These are phyloP conservation scores for Anthracocystis setariae DNA, from an alignment of 1,284 basidiomycete species.

Conservation along the genomic window DNA sequence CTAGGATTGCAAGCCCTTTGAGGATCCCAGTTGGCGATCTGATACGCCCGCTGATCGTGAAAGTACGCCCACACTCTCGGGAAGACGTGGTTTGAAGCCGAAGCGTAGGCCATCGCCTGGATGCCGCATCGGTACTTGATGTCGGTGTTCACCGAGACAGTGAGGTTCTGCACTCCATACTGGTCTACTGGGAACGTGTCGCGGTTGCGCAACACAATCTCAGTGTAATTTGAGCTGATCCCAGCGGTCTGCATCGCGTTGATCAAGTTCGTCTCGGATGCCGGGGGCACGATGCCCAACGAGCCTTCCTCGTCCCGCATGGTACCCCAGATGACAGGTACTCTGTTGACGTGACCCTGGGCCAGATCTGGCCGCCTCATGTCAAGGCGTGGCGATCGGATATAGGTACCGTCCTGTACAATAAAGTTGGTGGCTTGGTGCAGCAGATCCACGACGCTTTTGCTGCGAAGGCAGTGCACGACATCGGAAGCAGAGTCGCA, in stretches of 20 bases:
- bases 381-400: slow-evolving; percentile 37
- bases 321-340: slow-evolving; percentile 49
- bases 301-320: slow-evolving; percentile 54
- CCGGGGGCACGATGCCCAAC: slow-evolving; percentile 47
- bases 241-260: slow-evolving; percentile 41
- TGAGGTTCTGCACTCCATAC: slow-evolving; percentile 41
- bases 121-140: slow-evolving; percentile 41
- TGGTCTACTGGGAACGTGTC: slow-evolving; percentile 27
- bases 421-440: slow-evolving; percentile 3
- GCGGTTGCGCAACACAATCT: slow-evolving; percentile 35
- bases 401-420: slow-evolving; percentile 40
- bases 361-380: slow-evolving; percentile 25
- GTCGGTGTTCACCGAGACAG: slow-evolving; percentile 42
- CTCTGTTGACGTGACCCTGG: slow-evolving; percentile 41
- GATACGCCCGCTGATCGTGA: slow-evolving; percentile 37
- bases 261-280: slow-evolving; percentile 32
- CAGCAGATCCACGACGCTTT: slow-evolving; percentile 30
- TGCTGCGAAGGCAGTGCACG: slow-evolving; percentile 42
- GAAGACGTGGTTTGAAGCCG: slow-evolving; percentile 41
- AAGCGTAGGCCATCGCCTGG: slow-evolving; percentile 42
- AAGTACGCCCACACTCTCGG: slow-evolving; percentile 36
- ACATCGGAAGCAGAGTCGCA: slow-evolving; percentile 37
- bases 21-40: slow-evolving; percentile 46
- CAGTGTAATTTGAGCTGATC: slow-evolving; percentile 33
- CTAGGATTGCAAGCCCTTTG: slow-evolving; percentile 21